These are phyloP conservation scores for Jaenimonas drosophilae DNA, from an alignment of 208 protist genomes.

Conservation along the genomic window DNA sequence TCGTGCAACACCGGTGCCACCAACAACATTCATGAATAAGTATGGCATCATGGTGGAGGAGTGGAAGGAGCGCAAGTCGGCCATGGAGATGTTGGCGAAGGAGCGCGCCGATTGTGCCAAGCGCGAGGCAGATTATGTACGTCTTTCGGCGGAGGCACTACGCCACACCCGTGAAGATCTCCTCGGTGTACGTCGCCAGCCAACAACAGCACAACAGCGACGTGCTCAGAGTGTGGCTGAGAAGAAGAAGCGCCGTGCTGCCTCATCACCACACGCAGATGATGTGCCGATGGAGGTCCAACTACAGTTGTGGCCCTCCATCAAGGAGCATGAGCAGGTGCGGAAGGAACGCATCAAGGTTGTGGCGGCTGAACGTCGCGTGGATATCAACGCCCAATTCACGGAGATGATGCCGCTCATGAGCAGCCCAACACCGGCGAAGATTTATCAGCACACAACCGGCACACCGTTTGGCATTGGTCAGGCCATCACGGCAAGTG, in stretches of 20 bases:
- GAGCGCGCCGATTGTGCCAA: conserved; percentile 42
- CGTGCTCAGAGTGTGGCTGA: neutral
- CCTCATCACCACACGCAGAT: conserved; percentile 9
- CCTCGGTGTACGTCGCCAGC: conserved; percentile 26
- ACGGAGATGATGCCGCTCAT: conserved; percentile 30
- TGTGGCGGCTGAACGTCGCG: conserved; percentile 24
- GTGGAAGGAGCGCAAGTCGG: conserved; percentile 76
- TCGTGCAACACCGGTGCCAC: conserved; percentile 55
- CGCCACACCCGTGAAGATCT: conserved; percentile 33
- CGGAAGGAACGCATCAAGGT: conserved; percentile 63
- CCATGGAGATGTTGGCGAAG: conserved; percentile 39
- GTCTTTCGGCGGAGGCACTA: conserved; percentile 37
- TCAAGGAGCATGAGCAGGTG: conserved; percentile 75
- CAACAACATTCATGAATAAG: conserved; percentile 83
- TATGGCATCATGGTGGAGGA: conserved; percentile 88
- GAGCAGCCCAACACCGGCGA: conserved; percentile 10
- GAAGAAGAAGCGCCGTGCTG: conserved; percentile 1
- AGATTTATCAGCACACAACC: conserved; percentile 3
- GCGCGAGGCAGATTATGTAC: conserved; percentile 42
- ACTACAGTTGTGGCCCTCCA: conserved; percentile 68
- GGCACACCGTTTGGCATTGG: conserved; percentile 1
- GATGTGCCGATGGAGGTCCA: conserved; percentile 69
- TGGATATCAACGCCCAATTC: conserved; percentile 36
- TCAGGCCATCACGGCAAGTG: neutral
- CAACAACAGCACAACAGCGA: neutral